Evolutionary conservation across 805 yeast species (phyloP), one percentile per base, ranked within the genome.

Genomic region (Maudiozyma turicensis): DNA sequence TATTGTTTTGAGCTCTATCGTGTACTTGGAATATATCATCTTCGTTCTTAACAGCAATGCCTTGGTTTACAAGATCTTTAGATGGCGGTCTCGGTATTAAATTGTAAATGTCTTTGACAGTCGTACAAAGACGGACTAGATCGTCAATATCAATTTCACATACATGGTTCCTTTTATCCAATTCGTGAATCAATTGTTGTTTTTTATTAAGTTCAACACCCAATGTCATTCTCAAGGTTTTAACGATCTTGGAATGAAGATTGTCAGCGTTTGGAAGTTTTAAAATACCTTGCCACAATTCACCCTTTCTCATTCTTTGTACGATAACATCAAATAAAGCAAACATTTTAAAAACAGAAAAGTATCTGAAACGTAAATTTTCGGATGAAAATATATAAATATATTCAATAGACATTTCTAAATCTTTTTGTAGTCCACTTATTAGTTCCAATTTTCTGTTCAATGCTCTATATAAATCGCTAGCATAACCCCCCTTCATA

Each of bases 281-380:
- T 28, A 51, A 47, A 34, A 61, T 54, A 11, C 54, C 54, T n/a
- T 48, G 46, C 58, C 61, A 53, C 30, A 63, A 42, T 38, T 64
- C 64, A 34, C 61, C 63, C 34, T 61, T 61, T 46, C 54, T 60
- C 48, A 64, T 51, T 35, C 62, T 55, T 41, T 59, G 60, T 9
- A 64, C 45, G 10, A 64, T 54, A 11, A 60, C 62, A 50, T 64
- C 68, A 45, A 55, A 60, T 26, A 61, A 52, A 3, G 65, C 59
- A 32, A 61, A 49, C 56, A 63, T 54, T 41, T 64, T 63, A 47
- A 64, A 63, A 9, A 60, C 61, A 4, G 68, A 61, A 50, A 59
- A 64, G 43, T 61, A 64, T 7, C 62, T 57, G 43, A 62, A 59
- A 45, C 68, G 54, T 14, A 64, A 47, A 43, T 60, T 51, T 44